phyloP scores from a whole-genome alignment of 768 basidiomycete species.

The Trichaptum fuscoviolaceum region DNA sequence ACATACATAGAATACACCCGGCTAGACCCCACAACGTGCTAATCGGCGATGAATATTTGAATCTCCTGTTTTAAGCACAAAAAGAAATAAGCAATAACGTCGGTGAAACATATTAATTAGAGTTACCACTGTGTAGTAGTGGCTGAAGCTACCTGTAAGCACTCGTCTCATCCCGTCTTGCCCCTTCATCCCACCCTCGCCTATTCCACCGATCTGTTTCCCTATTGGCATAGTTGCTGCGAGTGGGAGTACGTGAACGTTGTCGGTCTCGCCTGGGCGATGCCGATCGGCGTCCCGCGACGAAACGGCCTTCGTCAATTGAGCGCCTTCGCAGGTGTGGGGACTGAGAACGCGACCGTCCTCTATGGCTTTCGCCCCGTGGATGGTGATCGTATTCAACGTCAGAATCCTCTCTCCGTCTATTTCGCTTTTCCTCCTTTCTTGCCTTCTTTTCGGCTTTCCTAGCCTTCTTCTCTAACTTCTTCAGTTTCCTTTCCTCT shows the following conservation, averaged over 20 bases:
- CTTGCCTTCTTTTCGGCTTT: slow-evolving; percentile 57
- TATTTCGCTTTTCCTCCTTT: slow-evolving; percentile 42
- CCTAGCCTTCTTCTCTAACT: slow-evolving; percentile 26
- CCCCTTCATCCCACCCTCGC: not conserved
- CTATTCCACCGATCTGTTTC: not conserved
- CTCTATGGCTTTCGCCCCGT: slow-evolving; percentile 7
- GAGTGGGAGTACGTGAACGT: not conserved
- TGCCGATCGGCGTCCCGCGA: slow-evolving; percentile 17
- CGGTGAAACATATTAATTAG: not conserved
- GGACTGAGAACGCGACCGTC: slow-evolving; percentile 33
- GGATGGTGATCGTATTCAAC: slow-evolving; percentile 14
- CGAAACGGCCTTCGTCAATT: slow-evolving; percentile 25
- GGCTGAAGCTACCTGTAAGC: not conserved
- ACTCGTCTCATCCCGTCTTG: not conserved
- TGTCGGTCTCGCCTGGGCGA: not conserved
- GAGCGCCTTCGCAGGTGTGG: slow-evolving; percentile 18
- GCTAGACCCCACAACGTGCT: not conserved
- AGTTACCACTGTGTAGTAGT: not conserved
- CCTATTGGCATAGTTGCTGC: not conserved
- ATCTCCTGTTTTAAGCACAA: not conserved
- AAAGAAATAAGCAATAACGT: not conserved
- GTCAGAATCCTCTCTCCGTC: slow-evolving; percentile 29
- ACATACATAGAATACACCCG: not conserved
- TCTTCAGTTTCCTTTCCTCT: slow-evolving; percentile 47
- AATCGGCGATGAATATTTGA: not conserved